Evolutionary conservation across 306 rosid species (phyloP).

Genomic region (Vigna unguiculata): DNA sequence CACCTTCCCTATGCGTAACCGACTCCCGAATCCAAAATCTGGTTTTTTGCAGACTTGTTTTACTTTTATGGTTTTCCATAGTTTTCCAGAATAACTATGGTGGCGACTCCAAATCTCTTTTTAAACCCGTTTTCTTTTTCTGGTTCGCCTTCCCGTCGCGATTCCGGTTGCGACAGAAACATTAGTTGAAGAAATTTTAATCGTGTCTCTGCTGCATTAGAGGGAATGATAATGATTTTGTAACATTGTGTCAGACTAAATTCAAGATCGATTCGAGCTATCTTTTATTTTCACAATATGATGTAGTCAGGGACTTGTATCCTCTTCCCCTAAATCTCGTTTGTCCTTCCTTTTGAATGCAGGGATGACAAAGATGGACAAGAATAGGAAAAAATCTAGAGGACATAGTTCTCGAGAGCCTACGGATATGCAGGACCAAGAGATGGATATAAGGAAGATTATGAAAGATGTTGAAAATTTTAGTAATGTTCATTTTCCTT

Average conservation of each 20-base stretch:
- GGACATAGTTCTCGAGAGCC: slow-evolving; percentile 23
- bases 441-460: slow-evolving; percentile 53
- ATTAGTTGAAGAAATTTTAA: too few relatives aligned
- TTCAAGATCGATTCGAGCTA: not conserved
- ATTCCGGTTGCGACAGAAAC: too few relatives aligned
- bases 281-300: not conserved
- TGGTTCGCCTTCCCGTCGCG: too few relatives aligned
- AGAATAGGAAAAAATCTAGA: slow-evolving; percentile 38
- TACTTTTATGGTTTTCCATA: too few relatives aligned
- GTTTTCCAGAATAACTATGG: too few relatives aligned
- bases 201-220: not conserved
- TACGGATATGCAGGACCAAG: not conserved
- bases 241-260: not conserved
- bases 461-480: slow-evolving; percentile 55
- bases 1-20: too few relatives aligned
- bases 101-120: too few relatives aligned
- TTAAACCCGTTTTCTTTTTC: too few relatives aligned
- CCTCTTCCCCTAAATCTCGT: not conserved
- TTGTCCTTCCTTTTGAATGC: not conserved
- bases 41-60: too few relatives aligned
- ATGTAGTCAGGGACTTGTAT: not conserved
- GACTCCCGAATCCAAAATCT: too few relatives aligned
- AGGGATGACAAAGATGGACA: slow-evolving; percentile 14
- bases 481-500: slow-evolving; percentile 35
- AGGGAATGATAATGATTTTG: not conserved